Conservation (phyloP, 768 basidiomycete genomes). For the Chalciporus chontae region DNA sequence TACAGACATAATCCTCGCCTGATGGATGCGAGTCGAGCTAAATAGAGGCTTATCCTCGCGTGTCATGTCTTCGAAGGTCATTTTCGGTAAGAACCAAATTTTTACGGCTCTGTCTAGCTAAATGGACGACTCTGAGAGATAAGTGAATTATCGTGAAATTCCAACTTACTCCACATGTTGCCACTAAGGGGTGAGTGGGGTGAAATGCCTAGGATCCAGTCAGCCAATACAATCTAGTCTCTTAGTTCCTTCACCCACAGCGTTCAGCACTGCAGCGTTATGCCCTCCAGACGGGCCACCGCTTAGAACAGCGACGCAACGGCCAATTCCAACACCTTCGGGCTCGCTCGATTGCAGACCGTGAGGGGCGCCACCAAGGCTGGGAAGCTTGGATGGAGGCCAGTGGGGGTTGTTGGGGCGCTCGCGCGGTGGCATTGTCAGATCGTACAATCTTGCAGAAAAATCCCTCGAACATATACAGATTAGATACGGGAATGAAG, state of each 20-base stretch:
- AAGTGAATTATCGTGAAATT: not conserved
- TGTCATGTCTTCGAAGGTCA: constrained; percentile 35
- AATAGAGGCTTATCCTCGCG: constrained; percentile 78
- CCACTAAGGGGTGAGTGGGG: constrained; percentile 57
- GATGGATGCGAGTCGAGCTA: constrained; percentile 62
- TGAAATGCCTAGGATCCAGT: constrained; percentile 58
- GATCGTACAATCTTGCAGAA: constrained; percentile 67
- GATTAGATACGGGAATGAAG: constrained; percentile 51
- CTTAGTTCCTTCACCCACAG: constrained; percentile 38
- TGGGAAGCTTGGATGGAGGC: constrained; percentile 47
- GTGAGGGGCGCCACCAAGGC: constrained; percentile 64
- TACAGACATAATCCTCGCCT: constrained; percentile 59
- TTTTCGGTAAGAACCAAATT: constrained; percentile 62
- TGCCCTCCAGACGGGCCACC: constrained; percentile 77
- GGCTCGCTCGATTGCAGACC: constrained; percentile 57
- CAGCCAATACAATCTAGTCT: not conserved
- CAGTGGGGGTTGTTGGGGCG: constrained; percentile 53
- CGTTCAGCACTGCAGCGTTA: constrained; percentile 60
- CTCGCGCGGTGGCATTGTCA: constrained; percentile 36
- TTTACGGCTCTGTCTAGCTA: constrained; percentile 74
- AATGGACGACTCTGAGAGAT: constrained; percentile 1
- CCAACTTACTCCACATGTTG: constrained; percentile 68
- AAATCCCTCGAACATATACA: constrained; percentile 74
- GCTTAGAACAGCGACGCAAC: constrained; percentile 61
- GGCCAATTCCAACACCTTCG: constrained; percentile 57